Evolutionary conservation across 106 monocot species (phyloP).

Genomic region (Dioscorea alata): DNA sequence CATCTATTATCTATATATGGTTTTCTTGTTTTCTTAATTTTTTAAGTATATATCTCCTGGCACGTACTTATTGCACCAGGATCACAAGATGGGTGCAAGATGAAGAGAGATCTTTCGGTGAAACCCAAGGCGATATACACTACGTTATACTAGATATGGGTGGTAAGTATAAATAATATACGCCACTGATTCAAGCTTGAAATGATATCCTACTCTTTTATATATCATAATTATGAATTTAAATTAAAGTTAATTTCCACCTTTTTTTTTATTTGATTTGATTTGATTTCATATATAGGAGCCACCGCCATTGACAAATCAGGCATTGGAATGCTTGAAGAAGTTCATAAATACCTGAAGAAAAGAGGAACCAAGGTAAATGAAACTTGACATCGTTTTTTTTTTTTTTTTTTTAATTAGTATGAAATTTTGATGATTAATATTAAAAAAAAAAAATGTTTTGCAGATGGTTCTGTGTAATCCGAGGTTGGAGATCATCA

Average conservation of each 20-base stretch:
- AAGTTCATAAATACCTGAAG: conserved; percentile 32
- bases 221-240: neutral
- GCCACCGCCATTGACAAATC: conserved; percentile 56
- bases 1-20: neutral
- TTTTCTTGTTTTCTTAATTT: neutral
- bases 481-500: conserved; percentile 28
- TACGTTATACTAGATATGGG: conserved; percentile 47
- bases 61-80: conserved; percentile 14
- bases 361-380: conserved; percentile 49
- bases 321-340: conserved; percentile 45
- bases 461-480: conserved; percentile 38
- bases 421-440: conserved; percentile 1
- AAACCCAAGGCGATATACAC: conserved; percentile 18
- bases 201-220: neutral
- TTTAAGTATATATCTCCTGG: neutral
- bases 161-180: conserved; percentile 18
- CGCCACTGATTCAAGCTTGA: neutral
- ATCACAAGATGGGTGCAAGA: conserved; percentile 50
- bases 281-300: conserved; percentile 19
- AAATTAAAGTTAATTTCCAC: too few relatives aligned
- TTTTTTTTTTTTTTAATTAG: neutral
- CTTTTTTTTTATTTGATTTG: neutral
- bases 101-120: conserved; percentile 16
- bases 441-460: neutral
- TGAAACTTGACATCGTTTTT: neutral